phyloP scores from a whole-genome alignment of 2,329 filamentous ascomycete species.

The Stenocarpella maydis region DNA sequence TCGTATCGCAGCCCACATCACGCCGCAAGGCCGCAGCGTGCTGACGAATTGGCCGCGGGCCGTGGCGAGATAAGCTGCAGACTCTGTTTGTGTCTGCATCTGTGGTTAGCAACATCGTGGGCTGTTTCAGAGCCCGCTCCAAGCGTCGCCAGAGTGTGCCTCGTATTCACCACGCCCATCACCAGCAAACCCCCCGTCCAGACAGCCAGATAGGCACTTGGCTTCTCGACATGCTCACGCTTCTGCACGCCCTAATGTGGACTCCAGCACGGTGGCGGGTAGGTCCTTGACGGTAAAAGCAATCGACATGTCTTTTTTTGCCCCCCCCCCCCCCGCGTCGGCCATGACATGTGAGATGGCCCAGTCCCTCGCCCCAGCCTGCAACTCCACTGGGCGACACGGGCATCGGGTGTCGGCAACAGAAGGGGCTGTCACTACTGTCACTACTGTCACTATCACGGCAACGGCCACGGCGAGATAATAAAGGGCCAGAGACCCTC shows the following conservation, averaged over 20 bases:
- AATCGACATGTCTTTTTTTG: not conserved
- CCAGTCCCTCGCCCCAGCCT: not conserved
- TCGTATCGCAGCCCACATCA: slow-evolving; percentile 14
- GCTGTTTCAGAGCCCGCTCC: slow-evolving; percentile 7
- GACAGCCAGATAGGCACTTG: slow-evolving; percentile 11
- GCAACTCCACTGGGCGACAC: not conserved
- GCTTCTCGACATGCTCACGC: slow-evolving; percentile 14
- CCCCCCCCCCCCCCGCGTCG: not conserved
- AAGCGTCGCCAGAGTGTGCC: slow-evolving; percentile 14
- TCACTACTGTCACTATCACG: not conserved
- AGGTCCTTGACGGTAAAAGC: slow-evolving; percentile 5
- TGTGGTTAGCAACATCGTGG: slow-evolving; percentile 2
- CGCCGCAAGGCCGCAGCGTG: slow-evolving; percentile 5
- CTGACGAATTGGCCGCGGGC: slow-evolving; percentile 15
- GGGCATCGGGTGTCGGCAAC: not conserved
- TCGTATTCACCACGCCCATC: slow-evolving; percentile 31
- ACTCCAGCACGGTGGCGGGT: slow-evolving; percentile 1
- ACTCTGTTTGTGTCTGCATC: slow-evolving; percentile 1
- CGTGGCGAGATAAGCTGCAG: slow-evolving; percentile 17
- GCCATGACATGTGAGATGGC: not conserved
- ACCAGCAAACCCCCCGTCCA: slow-evolving; percentile 11
- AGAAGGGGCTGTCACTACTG: not conserved
- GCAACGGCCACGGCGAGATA: slow-evolving; percentile 9
- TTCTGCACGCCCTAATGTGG: slow-evolving; percentile 33
- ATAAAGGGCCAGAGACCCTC: slow-evolving; percentile 12